phyloP scores from a whole-genome alignment of 2,329 filamentous ascomycete genomes.

The Sordariomycetes sp. region DNA sequence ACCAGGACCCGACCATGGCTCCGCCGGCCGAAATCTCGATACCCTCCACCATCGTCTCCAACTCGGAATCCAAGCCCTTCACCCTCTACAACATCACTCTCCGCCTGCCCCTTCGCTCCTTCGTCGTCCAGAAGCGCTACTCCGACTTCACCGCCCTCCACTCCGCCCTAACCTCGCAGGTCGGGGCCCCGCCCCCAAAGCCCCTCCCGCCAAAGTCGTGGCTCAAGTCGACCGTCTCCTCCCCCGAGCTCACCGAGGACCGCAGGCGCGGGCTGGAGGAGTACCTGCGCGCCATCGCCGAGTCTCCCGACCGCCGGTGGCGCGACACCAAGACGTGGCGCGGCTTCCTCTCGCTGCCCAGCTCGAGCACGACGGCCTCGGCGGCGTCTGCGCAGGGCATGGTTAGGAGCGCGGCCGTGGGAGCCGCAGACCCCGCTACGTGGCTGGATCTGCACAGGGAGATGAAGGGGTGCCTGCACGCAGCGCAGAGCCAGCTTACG shows the following conservation, averaged over 20 bases:
- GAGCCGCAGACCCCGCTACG: slow-evolving; percentile 45
- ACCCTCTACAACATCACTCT: slow-evolving; percentile 70
- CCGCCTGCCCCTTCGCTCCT: slow-evolving; percentile 62
- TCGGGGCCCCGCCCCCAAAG: slow-evolving; percentile 50
- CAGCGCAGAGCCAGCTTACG: slow-evolving; percentile 52
- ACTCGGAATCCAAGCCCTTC: slow-evolving; percentile 48
- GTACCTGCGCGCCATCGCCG: slow-evolving; percentile 61
- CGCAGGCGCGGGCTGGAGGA: slow-evolving; percentile 55
- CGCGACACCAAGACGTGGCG: slow-evolving; percentile 61
- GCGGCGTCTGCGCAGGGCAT: slow-evolving; percentile 31
- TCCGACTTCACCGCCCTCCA: slow-evolving; percentile 65
- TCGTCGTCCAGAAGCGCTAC: slow-evolving; percentile 69
- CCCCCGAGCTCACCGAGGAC: slow-evolving; percentile 54
- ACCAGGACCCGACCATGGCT: slow-evolving; percentile 31
- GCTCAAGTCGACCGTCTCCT: slow-evolving; percentile 61
- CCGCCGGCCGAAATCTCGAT: slow-evolving; percentile 55
- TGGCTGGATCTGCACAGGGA: slow-evolving; percentile 70
- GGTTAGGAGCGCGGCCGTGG: slow-evolving; percentile 19
- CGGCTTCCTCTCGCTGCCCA: slow-evolving; percentile 58
- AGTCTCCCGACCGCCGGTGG: slow-evolving; percentile 63
- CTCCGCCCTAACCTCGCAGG: slow-evolving; percentile 41
- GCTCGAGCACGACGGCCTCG: slow-evolving; percentile 32
- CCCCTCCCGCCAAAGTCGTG: slow-evolving; percentile 63
- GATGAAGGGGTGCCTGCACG: slow-evolving; percentile 57
- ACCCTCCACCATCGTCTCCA: slow-evolving; percentile 46